Evolutionary conservation across 2,329 filamentous ascomycete genomes (phyloP), one percentile per base, ranked within the genome.

Genomic region (Nothomitra cinnamomea): DNA sequence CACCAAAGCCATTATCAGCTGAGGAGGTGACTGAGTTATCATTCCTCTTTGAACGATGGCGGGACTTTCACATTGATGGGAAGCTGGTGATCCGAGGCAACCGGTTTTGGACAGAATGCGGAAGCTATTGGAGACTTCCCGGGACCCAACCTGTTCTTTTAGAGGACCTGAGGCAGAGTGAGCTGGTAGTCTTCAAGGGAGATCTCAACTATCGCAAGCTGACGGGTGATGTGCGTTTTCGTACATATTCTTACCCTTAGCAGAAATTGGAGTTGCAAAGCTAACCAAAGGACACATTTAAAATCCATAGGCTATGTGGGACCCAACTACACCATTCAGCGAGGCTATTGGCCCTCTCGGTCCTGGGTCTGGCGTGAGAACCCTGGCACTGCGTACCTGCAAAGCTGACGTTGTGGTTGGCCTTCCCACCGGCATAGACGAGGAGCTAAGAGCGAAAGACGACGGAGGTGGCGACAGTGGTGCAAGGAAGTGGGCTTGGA

Each of bases 401-500:
- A 98, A 98, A 70, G 90, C 90, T 0, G 92, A 98, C 64, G 87
- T 94, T 6, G 87, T 96, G 0, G 92, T 95, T 24, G 90, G 88
- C 0, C 72, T 98, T n/a, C 75, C 81, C 13, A 67, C 79, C 7
- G 89, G 90, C 5, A 78, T 83, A 64, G 92, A 98, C 63, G 88
- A 95, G 69, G 79, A 82, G 65, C 71, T 96, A 53, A 80, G 76
- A 59, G 72, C 76, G 7, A 75, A 70, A 53, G 80, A 85, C 52
- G 80, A 75, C 15, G 85, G 85, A 1, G 85, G 84, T 2, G 85
- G 82, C 15, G 81, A 87, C 57, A 77, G 59, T 67, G 83, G 66
- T 54, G 76, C 79, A 22, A 76, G 92, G 54, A 85, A 86, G 66
- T 96, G 90, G 90, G 89, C 87, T 0, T 96, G 89, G 89, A 85